These are phyloP conservation scores for Pterocarpus macrocarpus DNA, from an alignment of 306 rosid species.

Conservation along the genomic window DNA sequence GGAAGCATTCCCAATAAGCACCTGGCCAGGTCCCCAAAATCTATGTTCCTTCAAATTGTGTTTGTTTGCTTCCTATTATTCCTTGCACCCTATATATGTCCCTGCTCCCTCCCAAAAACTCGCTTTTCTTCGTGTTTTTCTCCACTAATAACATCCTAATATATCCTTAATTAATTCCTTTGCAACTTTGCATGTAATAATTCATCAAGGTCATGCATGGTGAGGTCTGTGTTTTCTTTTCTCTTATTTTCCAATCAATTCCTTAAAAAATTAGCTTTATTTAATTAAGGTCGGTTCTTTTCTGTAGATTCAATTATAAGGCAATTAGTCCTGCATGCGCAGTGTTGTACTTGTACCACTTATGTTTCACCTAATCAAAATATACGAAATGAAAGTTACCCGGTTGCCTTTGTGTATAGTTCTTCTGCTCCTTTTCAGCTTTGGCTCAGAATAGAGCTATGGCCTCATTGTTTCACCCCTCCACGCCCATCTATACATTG, in stretches of 20 bases:
- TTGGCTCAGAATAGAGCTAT: background rate
- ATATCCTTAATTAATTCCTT: background rate
- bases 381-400: background rate
- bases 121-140: background rate
- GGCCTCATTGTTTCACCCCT: background rate
- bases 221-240: background rate
- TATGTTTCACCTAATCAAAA: conserved; percentile 21
- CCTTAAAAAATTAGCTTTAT: background rate
- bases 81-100: background rate
- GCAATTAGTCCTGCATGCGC: background rate
- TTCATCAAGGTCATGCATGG: conserved; percentile 3
- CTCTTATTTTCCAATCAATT: background rate
- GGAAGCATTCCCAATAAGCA: conserved; percentile 31
- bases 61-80: too few species aligned
- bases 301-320: background rate
- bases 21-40: conserved; percentile 38
- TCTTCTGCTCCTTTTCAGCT: background rate
- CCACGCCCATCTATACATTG: background rate
- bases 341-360: background rate
- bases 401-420: background rate
- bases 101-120: background rate
- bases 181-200: background rate
- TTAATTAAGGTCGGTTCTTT: conserved; percentile 10
- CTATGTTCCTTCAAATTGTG: conserved; percentile 1
- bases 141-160: too few species aligned